Evolutionary conservation across 805 yeast genomes (phyloP), one percentile per base, ranked within the genome.

Genomic region (Metschnikowia anglica): DNA sequence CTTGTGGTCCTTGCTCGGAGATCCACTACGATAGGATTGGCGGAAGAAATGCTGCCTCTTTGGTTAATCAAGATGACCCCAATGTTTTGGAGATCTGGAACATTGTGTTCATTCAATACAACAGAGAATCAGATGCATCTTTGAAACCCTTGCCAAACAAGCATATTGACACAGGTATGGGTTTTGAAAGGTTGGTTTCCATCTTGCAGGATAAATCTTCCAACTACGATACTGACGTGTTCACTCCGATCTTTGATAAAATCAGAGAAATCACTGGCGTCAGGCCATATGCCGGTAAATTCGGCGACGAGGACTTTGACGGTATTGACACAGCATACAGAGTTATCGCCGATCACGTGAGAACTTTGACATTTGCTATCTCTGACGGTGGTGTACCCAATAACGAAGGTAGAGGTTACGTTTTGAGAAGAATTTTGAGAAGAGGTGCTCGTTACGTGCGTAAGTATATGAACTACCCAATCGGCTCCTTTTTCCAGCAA

Each of bases 361-460:
- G 99, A 70, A 93, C 99, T 19, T 77, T 93, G 63, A 88, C 96
- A 2, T 88, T 93, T 66, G 97, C 99, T 37, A 76, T 93, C 47
- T 87, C 96, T 29, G 99, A 93, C 66, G 99, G 99, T 60, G 99
- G 99, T 61, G 97, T 93, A 44, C 99, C 99, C 61, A 93, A 93
- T 71, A 93, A 90, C 61, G 99, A 93, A 63, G 99, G 99, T 58
- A 85, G 99, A 72, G 99, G 99, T 58, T 93, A 93, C 61, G 99
- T 93, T 33, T 73, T 93, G 65, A 84, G 99, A 73, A 85, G 99
- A 74, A 90, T 93, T 55, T 74, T 93, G 60, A 85, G 99, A 75
- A 85, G 99, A 75, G 99, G 99, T 60, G 88, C 97, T 29, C 85
- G 99, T 68, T 93, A 88, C 60, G 97, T 85, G 34, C 85, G 98